phyloP scores from a whole-genome alignment of 768 basidiomycete genomes.

The Boletales sp. region DNA sequence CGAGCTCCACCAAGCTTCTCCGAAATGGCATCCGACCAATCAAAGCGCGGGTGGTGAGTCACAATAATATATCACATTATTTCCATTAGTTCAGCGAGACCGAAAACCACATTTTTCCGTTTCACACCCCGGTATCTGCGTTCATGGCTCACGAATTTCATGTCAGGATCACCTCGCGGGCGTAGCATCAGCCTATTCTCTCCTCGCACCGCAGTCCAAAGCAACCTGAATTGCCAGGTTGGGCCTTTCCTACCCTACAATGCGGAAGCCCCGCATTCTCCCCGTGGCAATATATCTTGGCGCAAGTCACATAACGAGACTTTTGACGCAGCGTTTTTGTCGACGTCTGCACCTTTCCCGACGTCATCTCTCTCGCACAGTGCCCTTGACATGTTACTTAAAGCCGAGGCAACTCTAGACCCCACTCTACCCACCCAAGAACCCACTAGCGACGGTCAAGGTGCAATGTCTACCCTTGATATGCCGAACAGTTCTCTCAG shows the following conservation, averaged over 20 bases:
- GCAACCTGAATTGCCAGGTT: slow-evolving; percentile 14
- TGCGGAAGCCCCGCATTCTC: slow-evolving; percentile 30
- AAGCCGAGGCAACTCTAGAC: slow-evolving; percentile 23
- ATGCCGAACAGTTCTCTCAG: slow-evolving; percentile 22
- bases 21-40: slow-evolving; percentile 23
- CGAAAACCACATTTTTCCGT: slow-evolving; percentile 21
- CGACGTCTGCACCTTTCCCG: slow-evolving; percentile 22
- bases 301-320: slow-evolving; percentile 23
- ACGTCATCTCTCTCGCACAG: slow-evolving; percentile 32
- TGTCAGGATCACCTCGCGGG: slow-evolving; percentile 28
- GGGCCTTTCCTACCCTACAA: slow-evolving; percentile 26
- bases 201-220: slow-evolving; percentile 26
- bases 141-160: slow-evolving; percentile 17
- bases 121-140: slow-evolving; percentile 17
- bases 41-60: slow-evolving; percentile 26
- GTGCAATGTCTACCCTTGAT: slow-evolving; percentile 25
- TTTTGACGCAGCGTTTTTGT: slow-evolving; percentile 21
- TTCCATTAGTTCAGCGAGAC: slow-evolving; percentile 7
- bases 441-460: slow-evolving; percentile 13
- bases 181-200: slow-evolving; percentile 33
- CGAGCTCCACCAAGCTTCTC: slow-evolving; percentile 28
- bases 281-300: slow-evolving; percentile 23
- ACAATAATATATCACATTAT: slow-evolving; percentile 14
- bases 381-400: slow-evolving; percentile 33
- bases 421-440: slow-evolving; percentile 14